phyloP scores from a whole-genome alignment of 2,329 filamentous ascomycete genomes.

The Botrytis squamosa region DNA sequence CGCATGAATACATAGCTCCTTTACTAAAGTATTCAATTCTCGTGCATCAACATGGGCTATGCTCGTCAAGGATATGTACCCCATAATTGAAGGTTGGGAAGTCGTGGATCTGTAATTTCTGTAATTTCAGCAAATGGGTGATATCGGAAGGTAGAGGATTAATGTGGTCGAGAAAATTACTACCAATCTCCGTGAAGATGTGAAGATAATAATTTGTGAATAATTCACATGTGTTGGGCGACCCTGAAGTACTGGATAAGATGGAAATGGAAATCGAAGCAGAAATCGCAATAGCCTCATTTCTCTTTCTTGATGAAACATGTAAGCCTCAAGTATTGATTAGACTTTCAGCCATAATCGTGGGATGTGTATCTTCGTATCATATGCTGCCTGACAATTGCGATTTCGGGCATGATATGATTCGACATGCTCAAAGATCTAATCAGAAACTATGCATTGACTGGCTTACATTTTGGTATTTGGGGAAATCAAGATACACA shows the following conservation, averaged over 20 bases:
- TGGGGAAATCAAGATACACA: background rate
- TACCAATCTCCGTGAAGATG: constrained; percentile 2
- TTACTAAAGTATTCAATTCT: constrained; percentile 2
- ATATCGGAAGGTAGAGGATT: constrained; percentile 8
- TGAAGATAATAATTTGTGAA: background rate
- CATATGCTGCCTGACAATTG: background rate
- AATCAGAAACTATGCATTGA: background rate
- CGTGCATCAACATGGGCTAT: background rate
- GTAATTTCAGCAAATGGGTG: background rate
- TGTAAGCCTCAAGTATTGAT: background rate
- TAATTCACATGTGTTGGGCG: background rate
- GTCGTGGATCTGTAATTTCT: background rate
- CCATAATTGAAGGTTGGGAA: constrained; percentile 2
- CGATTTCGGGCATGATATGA: background rate
- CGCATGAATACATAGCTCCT: background rate
- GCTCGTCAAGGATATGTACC: constrained; percentile 5
- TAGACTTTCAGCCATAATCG: background rate
- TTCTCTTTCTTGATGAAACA: background rate
- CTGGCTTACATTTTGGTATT: background rate
- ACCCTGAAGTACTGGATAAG: background rate
- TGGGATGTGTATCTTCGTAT: constrained; percentile 5
- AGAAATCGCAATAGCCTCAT: background rate
- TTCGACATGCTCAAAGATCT: background rate
- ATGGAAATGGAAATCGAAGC: background rate
- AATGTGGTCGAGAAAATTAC: background rate